phyloP scores from a whole-genome alignment of 139 green algal species.

The Micractinium conductrix region DNA sequence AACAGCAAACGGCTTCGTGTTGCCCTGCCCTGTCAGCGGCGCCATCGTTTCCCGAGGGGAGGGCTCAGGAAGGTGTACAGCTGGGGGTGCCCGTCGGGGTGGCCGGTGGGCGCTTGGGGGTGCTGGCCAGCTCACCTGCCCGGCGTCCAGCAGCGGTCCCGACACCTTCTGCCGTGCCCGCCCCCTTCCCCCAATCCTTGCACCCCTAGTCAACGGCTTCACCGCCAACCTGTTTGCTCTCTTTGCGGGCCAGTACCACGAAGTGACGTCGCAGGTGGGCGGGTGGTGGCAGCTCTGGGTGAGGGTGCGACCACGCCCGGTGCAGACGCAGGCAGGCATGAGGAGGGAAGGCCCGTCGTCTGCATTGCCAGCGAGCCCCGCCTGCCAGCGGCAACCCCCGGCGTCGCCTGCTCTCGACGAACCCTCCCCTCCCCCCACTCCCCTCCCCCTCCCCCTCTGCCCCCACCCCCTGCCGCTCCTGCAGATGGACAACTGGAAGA shows the following conservation, averaged over 20 bases:
- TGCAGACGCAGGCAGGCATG: too few relatives aligned
- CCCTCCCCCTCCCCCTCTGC: background rate
- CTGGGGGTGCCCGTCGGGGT: too few relatives aligned
- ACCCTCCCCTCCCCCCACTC: background rate
- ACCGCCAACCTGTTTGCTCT: constrained; percentile 45
- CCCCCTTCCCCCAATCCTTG: too few relatives aligned
- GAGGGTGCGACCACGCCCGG: too few relatives aligned
- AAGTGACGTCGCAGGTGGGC: constrained; percentile 15
- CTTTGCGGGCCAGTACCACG: constrained; percentile 49
- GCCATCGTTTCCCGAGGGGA: too few relatives aligned
- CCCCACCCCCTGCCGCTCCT: background rate
- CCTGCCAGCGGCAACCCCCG: background rate
- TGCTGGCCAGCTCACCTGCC: background rate
- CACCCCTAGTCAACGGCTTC: background rate
- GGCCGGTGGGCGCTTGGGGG: too few relatives aligned
- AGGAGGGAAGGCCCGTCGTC: too few relatives aligned
- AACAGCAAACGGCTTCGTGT: too few relatives aligned
- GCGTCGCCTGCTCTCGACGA: background rate
- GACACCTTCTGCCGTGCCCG: too few relatives aligned
- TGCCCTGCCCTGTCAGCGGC: too few relatives aligned
- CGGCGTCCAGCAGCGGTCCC: background rate
- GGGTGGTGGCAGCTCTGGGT: too few relatives aligned
- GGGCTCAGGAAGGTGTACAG: too few relatives aligned
- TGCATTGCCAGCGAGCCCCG: background rate
- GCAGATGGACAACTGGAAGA: constrained; percentile 33